Evolutionary conservation across 73 alveolate genomes (phyloP), one percentile per base, ranked within the genome.

Genomic region (Paraurostyla sp.): DNA sequence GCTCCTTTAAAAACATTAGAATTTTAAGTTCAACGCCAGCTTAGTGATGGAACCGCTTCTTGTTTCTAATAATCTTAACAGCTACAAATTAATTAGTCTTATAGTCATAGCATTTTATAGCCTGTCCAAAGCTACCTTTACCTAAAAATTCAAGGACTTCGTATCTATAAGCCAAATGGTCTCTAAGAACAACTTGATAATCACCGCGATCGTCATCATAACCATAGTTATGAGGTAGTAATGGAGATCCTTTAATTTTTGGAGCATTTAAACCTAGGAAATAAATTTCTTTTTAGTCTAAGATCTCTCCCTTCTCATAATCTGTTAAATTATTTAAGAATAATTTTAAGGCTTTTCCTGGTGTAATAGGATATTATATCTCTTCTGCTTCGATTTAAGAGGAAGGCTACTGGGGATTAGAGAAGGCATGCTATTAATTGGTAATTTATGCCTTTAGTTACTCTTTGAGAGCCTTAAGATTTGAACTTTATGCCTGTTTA

Each of bases 1-100:
- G 59, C 50, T 84, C 94, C 68, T 81, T 93, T 57, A 95, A 45
- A 83, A 76, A 80, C 80, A 62, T 52, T 23, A 95, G 69, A 32
- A 95, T 76, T 32, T 95, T 91, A 11, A 93, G 87, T 87, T 95
- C 98, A 15, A 80, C 93, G 65, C 89, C 84, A 0, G 97, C 97
- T 80, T 95, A 93, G 42, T 95, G 93, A 16, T 85, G 85, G 73
- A 84, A 92, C 82, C 92, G 76, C 86, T 94, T 94, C 62, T 94
- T 94, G 90, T 90, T 94, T 71, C 96, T 76, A 50, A 94, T 91
- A 54, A 94, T 87, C 92, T 94, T 94, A 58, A 94, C 57, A 30
- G 97, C 96, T 23, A 89, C 92, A 40, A 57, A 51, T 51, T 85
- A 30, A 63, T 92, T 89, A 32, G 94, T 83, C 71, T 92, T 92